phyloP scores from a whole-genome alignment of 306 rosid species.

The Quercus agrifolia region DNA sequence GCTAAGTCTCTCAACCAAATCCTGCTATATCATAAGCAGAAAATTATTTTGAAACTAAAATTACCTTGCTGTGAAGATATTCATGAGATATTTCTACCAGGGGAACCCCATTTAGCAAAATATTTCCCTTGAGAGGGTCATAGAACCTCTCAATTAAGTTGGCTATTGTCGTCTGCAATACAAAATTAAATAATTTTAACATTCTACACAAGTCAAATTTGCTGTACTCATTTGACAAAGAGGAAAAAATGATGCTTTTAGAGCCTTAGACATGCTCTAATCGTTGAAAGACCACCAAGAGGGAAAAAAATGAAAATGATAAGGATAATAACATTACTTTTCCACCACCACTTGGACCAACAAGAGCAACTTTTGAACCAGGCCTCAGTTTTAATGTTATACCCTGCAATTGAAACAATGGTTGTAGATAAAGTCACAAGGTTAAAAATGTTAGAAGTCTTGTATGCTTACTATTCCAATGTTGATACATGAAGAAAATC shows the following conservation, averaged over 20 bases:
- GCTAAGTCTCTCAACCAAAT: not conserved
- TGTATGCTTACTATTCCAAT: not conserved
- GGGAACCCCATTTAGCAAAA: conserved; percentile 68
- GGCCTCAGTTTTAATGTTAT: conserved; percentile 63
- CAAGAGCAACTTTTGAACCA: conserved; percentile 82
- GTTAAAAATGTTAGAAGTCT: not conserved
- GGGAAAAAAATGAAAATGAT: not conserved
- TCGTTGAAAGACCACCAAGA: not conserved
- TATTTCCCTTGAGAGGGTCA: conserved; percentile 73
- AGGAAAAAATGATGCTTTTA: not conserved
- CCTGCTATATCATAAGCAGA: not conserved
- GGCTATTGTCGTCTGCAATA: conserved; percentile 83
- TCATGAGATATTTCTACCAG: conserved; percentile 72
- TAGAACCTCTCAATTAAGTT: conserved; percentile 87
- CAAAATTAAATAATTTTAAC: conserved; percentile 8
- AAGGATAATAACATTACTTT: conserved; percentile 38
- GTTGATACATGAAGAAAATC: not conserved
- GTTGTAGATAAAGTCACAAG: not conserved
- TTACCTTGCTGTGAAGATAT: conserved; percentile 76
- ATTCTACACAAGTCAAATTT: not conserved
- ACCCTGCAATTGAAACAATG: conserved; percentile 44
- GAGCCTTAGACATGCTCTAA: no score
- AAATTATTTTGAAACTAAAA: not conserved
- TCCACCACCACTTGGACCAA: conserved; percentile 94
- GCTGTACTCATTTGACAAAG: not conserved